Conservation (phyloP, 176 grass and related monocot species). For the Aegilops longissima region DNA sequence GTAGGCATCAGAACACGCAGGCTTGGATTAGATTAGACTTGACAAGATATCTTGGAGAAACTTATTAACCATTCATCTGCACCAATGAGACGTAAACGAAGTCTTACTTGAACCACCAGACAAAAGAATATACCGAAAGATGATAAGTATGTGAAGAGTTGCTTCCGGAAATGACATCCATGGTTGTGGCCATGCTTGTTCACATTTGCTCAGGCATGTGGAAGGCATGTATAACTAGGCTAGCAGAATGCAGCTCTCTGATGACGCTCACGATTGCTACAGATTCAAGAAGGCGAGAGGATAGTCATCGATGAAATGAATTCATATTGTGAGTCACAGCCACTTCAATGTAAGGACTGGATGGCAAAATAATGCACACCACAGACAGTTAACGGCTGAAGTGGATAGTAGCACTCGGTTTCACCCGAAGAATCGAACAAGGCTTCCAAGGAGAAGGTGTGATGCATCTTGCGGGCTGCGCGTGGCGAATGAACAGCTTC, state of each 20-base stretch:
- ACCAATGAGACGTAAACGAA: constrained; percentile 26
- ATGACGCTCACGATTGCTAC: neutral
- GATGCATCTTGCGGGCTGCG: neutral
- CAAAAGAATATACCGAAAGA: constrained; percentile 37
- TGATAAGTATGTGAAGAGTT: constrained; percentile 16
- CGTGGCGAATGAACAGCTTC: neutral
- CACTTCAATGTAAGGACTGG: constrained; percentile 13
- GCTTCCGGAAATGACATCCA: constrained; percentile 19
- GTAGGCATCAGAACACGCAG: constrained; percentile 34
- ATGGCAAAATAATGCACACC: constrained; percentile 37
- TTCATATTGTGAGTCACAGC: neutral
- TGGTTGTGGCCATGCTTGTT: constrained; percentile 11
- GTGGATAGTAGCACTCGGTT: neutral
- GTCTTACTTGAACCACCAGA: constrained; percentile 24
- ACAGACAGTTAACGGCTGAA: constrained; percentile 33
- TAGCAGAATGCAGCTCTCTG: neutral
- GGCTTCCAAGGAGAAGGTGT: neutral
- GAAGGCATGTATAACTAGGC: constrained; percentile 2
- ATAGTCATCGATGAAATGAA: constrained; percentile 2
- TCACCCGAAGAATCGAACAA: neutral
- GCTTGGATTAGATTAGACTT: constrained; percentile 27
- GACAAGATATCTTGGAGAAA: constrained; percentile 17
- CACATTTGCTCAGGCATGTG: constrained; percentile 37
- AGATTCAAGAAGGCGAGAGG: neutral
- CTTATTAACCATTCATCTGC: constrained; percentile 13